Evolutionary conservation across 768 basidiomycete species (phyloP), one percentile per base, ranked within the genome.

Genomic region (Hydnum rufescens): DNA sequence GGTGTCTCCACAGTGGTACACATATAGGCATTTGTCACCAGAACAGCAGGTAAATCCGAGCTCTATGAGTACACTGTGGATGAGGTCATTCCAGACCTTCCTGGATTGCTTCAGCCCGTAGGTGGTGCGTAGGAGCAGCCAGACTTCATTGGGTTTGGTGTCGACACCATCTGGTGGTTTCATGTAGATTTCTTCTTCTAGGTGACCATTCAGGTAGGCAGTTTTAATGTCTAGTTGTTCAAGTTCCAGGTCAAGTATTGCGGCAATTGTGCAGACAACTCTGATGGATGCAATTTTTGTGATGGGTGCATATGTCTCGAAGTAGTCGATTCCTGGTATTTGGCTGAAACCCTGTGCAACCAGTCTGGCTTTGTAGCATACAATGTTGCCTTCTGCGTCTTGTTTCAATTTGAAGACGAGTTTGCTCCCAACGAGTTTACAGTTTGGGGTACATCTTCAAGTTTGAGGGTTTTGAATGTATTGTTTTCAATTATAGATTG

Each of bases 51-150:
- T 62, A 49, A 71, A 71, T 0, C 63, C 64, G 57, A 65, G 61
- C 0, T 57, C 31, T 0, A 58, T 13, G 54, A 72, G 60, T 0
- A 58, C 58, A 0, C 58, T 49, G 22, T 66, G 52, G 43, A 69
- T 50, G 0, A 59, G 64, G 30, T 64, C 56, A 44, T 56, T 42
- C 65, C 67, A 72, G 4, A 63, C 53, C 2, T 59, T 34, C 1
- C 64, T 62, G 4, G 57, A 57, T 50, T 70, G 66, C 48, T 68
- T 67, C 57, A 71, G 62, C 60, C 64, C 64, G 25, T 70, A 72
- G 0, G 70, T 52, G 1, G 61, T 58, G 51, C 60, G 34, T 29
- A 44, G 50, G 1, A 67, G 53, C 4, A 5, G 28, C 4, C 59
- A 58, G 19, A 66, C 57, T 55, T 53, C n/a, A 18, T 23, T 25